Conservation (phyloP, 768 basidiomycete species). For the Hygrophoropsis aurantiaca region DNA sequence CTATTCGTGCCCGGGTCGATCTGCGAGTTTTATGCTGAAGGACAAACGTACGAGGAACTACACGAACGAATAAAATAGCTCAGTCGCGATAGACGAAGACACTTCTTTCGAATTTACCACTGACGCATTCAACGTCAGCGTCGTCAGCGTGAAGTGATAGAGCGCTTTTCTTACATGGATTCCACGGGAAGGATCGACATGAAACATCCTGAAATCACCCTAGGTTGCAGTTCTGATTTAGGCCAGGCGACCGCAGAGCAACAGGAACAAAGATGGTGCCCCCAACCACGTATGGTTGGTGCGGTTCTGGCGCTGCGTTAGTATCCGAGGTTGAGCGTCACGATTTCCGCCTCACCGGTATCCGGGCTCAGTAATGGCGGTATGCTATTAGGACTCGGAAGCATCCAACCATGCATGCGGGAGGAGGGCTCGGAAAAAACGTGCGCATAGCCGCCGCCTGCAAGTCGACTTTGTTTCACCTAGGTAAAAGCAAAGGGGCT, state of each 20-base stretch:
- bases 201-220: constrained; percentile 63
- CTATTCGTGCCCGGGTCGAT: constrained; percentile 47
- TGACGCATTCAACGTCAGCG: constrained; percentile 59
- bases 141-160: constrained; percentile 61
- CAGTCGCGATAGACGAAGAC: constrained; percentile 48
- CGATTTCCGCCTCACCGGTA: no score
- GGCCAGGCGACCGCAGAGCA: constrained; percentile 49
- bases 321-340: no score
- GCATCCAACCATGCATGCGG: no score
- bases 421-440: no score
- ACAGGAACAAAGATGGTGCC: constrained; percentile 60
- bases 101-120: constrained; percentile 76
- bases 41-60: constrained; percentile 60
- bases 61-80: constrained; percentile 50
- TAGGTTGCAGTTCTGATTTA: no score
- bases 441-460: no score
- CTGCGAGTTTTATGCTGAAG: constrained; percentile 69
- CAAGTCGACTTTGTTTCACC: no score
- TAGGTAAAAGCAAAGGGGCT: no score
- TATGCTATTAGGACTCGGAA: no score
- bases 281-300: constrained; percentile 82
- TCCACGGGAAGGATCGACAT: constrained; percentile 74
- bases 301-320: no score
- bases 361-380: no score
- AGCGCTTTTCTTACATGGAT: constrained; percentile 76